phyloP scores from a whole-genome alignment of 2,329 filamentous ascomycete genomes.

The Colletotrichum godetiae region DNA sequence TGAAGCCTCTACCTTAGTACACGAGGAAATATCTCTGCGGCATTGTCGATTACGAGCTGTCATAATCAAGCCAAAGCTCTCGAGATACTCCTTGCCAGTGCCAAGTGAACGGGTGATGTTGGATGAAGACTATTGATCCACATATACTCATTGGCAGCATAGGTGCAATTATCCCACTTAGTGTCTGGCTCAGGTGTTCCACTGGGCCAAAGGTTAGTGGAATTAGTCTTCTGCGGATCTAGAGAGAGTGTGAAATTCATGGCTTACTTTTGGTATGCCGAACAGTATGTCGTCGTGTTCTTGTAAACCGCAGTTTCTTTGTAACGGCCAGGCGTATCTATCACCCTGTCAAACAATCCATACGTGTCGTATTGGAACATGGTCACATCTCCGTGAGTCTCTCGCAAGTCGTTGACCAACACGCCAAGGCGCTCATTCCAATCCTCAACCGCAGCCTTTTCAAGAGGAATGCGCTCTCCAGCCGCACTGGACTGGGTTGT shows the following conservation, averaged over 20 bases:
- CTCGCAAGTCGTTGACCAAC: not conserved
- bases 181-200: not conserved
- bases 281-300: not conserved
- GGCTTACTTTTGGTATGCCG: not conserved
- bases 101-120: not conserved
- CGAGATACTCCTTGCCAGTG: not conserved
- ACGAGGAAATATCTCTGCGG: too few species aligned
- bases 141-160: not conserved
- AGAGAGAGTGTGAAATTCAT: too few species aligned
- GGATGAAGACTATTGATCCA: not conserved
- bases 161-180: slow-evolving; percentile 2
- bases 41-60: not conserved
- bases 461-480: not conserved
- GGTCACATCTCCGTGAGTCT: not conserved
- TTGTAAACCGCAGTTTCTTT: not conserved
- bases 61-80: not conserved
- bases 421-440: not conserved
- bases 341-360: slow-evolving; percentile 1
- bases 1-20: too few species aligned
- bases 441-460: slow-evolving; percentile 9
- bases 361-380: slow-evolving; percentile 11
- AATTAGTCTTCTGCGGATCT: too few species aligned
- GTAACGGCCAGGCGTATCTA: not conserved
- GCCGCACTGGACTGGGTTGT: slow-evolving; percentile 5
- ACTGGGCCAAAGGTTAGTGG: not conserved